Conservation (phyloP, 805 yeast species). For the Isabelozyma pseudorhagii region DNA sequence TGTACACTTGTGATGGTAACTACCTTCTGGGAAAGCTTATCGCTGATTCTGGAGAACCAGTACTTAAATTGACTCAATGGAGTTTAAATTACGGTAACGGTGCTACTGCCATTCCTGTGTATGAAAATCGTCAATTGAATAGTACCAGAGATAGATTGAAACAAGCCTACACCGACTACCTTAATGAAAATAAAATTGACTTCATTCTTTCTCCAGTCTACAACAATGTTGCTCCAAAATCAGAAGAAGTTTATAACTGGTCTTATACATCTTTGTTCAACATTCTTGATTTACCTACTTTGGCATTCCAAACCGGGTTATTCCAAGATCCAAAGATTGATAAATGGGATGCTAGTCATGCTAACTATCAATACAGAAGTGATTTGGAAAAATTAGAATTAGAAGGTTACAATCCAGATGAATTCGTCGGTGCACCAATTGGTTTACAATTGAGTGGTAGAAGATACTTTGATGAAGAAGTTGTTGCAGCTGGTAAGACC, state of each 20-base stretch:
- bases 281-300: conserved; percentile 66
- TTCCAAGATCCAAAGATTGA: conserved; percentile 56
- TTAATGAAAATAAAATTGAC: conserved; percentile 57
- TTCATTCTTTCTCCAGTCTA: conserved; percentile 66
- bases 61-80: conserved; percentile 61
- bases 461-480: conserved; percentile 57
- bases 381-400: conserved; percentile 48
- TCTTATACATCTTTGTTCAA: conserved; percentile 77
- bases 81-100: conserved; percentile 58
- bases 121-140: conserved; percentile 57
- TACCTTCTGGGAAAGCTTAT: conserved; percentile 49
- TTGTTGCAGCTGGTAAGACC: conserved; percentile 45
- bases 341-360: conserved; percentile 36
- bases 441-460: conserved; percentile 52
- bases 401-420: conserved; percentile 44
- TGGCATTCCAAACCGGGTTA: conserved; percentile 60
- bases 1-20: conserved; percentile 72
- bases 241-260: conserved; percentile 67
- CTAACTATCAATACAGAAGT: conserved; percentile 38
- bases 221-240: conserved; percentile 68
- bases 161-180: conserved; percentile 51
- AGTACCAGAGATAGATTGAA: conserved; percentile 55
- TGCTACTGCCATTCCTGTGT: conserved; percentile 39
- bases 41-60: conserved; percentile 66
- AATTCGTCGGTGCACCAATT: conserved; percentile 52